Evolutionary conservation across 371 early-diverging fungal genomes (phyloP).

Genomic region (Mucor racemosus): DNA sequence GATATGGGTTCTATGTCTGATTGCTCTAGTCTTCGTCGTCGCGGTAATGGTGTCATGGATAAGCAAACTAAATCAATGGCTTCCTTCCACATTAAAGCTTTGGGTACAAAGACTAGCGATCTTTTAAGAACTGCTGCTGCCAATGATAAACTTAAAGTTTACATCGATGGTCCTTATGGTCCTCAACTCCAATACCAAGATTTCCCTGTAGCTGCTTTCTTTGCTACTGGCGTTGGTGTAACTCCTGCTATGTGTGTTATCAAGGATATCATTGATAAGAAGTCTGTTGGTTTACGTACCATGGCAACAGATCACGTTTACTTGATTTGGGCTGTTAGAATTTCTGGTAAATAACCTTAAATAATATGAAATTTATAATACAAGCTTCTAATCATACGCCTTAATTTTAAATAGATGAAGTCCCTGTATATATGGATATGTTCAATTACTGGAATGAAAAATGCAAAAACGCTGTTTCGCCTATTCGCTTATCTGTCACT

Average conservation of each 20-base stretch:
- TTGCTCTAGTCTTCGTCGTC: conserved; percentile 28
- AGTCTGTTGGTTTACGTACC: conserved; percentile 36
- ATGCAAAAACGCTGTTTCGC: conserved; percentile 22
- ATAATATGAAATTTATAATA: background rate
- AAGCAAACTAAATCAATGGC: conserved; percentile 24
- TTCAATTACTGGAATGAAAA: conserved; percentile 33
- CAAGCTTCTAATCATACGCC: too few relatives aligned
- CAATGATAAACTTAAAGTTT: conserved; percentile 24
- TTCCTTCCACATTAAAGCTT: conserved; percentile 45
- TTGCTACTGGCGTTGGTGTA: conserved; percentile 49
- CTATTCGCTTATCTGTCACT: conserved; percentile 30
- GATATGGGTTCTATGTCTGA: conserved; percentile 20
- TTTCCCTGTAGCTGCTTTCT: conserved; percentile 34
- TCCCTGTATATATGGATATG: conserved; percentile 37
- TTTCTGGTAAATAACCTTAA: conserved; percentile 23
- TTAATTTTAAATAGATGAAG: conserved; percentile 29
- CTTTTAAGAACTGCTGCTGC: conserved; percentile 11
- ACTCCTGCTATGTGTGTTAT: conserved; percentile 48
- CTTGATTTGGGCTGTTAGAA: conserved; percentile 42
- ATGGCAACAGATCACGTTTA: conserved; percentile 40
- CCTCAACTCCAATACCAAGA: conserved; percentile 45
- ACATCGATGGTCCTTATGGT: conserved; percentile 53
- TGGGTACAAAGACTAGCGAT: conserved; percentile 38
- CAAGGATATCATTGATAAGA: conserved; percentile 41
- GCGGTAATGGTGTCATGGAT: conserved; percentile 9